These are phyloP conservation scores for Penicillium tannophilum DNA, from an alignment of 495 filamentous ascomycete genomes.

Conservation along the genomic window DNA sequence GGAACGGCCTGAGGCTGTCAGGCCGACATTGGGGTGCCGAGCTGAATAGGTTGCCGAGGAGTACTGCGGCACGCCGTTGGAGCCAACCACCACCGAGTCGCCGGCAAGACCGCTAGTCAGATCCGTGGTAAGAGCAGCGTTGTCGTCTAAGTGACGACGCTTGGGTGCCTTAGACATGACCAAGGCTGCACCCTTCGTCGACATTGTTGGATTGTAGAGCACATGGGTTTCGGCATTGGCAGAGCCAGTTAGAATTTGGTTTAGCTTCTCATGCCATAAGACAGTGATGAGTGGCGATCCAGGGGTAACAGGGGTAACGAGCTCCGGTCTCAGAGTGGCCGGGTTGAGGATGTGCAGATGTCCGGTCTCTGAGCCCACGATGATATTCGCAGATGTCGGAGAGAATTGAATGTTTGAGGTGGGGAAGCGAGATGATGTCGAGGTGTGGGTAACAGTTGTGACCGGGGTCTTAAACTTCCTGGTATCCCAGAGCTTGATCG, in stretches of 20 bases:
- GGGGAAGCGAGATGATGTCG: constrained; percentile 80
- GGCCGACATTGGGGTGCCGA: constrained; percentile 69
- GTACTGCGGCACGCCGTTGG: constrained; percentile 48
- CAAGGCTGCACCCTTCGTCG: constrained; percentile 76
- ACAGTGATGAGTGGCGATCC: constrained; percentile 80
- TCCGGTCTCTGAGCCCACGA: constrained; percentile 85
- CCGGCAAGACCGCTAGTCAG: constrained; percentile 74
- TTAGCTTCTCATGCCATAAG: constrained; percentile 90
- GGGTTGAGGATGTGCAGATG: constrained; percentile 92
- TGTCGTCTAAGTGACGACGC: constrained; percentile 91
- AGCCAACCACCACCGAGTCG: constrained; percentile 72
- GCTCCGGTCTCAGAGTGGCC: constrained; percentile 79
- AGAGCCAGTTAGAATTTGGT: constrained; percentile 94
- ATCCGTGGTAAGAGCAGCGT: constrained; percentile 82
- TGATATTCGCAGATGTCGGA: constrained; percentile 74
- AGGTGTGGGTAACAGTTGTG: constrained; percentile 73
- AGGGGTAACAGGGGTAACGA: constrained; percentile 83
- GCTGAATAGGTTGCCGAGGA: constrained; percentile 56
- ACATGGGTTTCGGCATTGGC: constrained; percentile 86
- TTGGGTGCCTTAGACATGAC: constrained; percentile 95
- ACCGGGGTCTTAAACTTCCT: constrained; percentile 92
- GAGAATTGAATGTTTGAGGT: constrained; percentile 88
- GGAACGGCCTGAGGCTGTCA: constrained; percentile 78
- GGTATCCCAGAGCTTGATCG: constrained; percentile 90
- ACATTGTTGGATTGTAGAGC: constrained; percentile 84